Conservation (phyloP, 345 rosid genomes). For the Turritis glabra region DNA sequence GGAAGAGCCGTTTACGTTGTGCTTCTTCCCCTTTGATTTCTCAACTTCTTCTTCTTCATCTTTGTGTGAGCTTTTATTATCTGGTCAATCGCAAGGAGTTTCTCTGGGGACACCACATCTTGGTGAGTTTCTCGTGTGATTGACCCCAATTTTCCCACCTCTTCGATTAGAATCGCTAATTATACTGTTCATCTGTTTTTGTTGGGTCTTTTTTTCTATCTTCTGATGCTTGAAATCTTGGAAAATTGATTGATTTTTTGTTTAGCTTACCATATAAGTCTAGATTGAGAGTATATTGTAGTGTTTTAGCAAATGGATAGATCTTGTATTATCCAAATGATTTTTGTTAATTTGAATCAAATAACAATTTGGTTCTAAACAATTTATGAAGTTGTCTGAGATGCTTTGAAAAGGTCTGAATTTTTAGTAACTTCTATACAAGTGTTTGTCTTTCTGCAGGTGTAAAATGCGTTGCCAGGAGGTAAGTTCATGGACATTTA, state of each 20-base stretch:
- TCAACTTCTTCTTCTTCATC: conserved; percentile 20
- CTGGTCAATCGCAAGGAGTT: neutral
- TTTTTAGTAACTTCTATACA: neutral
- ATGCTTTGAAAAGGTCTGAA: neutral
- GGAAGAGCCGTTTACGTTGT: conserved; percentile 19
- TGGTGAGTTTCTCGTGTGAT: conserved; percentile 5
- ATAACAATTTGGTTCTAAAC: neutral
- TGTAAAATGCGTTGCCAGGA: conserved; percentile 49
- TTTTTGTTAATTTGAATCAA: neutral
- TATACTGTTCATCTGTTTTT: neutral
- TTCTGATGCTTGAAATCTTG: neutral
- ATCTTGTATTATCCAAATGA: conserved; percentile 3
- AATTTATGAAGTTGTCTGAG: neutral
- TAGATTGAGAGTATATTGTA: neutral
- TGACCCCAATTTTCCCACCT: too few relatives aligned
- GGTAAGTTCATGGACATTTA: conserved; percentile 56
- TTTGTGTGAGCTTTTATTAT: neutral
- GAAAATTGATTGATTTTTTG: neutral
- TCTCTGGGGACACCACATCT: neutral
- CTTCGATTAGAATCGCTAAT: neutral
- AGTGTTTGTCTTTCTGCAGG: neutral
- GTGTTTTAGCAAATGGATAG: neutral
- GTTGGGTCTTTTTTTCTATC: neutral
- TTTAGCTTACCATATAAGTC: conserved; percentile 7
- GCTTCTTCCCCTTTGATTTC: neutral